These are phyloP conservation scores for Nelumbo lutea DNA, from an alignment of 164 flowering plant species.

Conservation along the genomic window DNA sequence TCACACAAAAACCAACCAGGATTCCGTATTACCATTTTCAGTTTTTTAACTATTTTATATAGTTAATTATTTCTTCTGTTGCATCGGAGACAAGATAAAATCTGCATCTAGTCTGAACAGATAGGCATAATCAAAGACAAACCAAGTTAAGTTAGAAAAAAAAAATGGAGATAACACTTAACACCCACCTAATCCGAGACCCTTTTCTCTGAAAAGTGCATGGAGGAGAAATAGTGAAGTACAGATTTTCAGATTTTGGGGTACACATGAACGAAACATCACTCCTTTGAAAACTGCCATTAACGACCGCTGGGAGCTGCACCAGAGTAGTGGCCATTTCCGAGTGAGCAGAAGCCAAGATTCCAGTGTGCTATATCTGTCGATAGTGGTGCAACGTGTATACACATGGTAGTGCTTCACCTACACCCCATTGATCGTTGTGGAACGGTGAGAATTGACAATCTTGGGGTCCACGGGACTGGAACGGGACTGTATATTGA, in stretches of 20 bases:
- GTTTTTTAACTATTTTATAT: background rate
- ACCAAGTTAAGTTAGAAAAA: background rate
- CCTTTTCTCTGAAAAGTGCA: slow-evolving; percentile 8
- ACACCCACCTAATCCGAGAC: slow-evolving; percentile 13
- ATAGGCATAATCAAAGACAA: background rate
- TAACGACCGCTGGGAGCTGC: slow-evolving; percentile 22
- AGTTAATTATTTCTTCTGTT: background rate
- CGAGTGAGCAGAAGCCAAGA: too few relatives aligned
- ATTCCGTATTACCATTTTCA: background rate
- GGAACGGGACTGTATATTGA: too few relatives aligned
- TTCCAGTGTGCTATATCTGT: too few relatives aligned
- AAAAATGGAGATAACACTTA: background rate
- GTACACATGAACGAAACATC: slow-evolving; percentile 7
- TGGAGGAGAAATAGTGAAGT: background rate
- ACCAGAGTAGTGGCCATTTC: slow-evolving; percentile 19
- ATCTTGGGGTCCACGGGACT: too few relatives aligned
- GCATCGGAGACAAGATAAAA: too few relatives aligned
- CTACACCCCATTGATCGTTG: too few relatives aligned
- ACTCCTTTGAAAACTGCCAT: slow-evolving; percentile 15
- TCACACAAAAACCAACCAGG: background rate
- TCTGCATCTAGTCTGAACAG: background rate
- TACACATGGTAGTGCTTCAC: too few relatives aligned
- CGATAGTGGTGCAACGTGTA: too few relatives aligned
- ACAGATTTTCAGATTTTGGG: slow-evolving; percentile 2
- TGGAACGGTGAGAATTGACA: too few relatives aligned